Conservation (phyloP, 75 land plant species). For the Ceratopteris richardii region DNA sequence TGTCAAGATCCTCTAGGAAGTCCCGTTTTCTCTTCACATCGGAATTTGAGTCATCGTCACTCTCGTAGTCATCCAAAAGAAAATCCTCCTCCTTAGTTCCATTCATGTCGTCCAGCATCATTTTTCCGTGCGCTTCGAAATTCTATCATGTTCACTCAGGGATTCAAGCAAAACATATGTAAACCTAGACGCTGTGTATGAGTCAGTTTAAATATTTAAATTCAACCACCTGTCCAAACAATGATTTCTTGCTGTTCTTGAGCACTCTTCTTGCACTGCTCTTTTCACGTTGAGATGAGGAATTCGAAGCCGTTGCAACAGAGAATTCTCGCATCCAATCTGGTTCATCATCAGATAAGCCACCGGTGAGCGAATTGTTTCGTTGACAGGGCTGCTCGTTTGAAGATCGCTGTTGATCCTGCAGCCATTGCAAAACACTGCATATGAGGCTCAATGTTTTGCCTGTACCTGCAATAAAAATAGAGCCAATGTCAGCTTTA, state of each 20-base stretch:
- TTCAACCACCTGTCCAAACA: too few relatives aligned
- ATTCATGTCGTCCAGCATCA: background rate
- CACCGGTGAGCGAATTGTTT: background rate
- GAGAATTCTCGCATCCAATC: conserved; percentile 85
- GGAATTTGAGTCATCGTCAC: conserved; percentile 45
- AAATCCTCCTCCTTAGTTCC: conserved; percentile 57
- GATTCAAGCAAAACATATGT: too few relatives aligned
- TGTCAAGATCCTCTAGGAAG: too few relatives aligned
- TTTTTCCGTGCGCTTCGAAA: too few relatives aligned
- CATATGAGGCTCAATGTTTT: conserved; percentile 95
- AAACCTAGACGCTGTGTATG: too few relatives aligned
- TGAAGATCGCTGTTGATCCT: conserved; percentile 34
- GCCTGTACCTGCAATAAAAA: conserved; percentile 66
- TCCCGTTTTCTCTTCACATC: conserved; percentile 15
- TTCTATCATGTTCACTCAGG: too few relatives aligned
- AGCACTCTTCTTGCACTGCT: too few relatives aligned
- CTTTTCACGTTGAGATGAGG: background rate
- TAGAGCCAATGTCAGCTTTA: conserved; percentile 4
- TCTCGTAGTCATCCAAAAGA: conserved; percentile 84
- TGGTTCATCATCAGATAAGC: conserved; percentile 57
- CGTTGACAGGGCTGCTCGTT: background rate
- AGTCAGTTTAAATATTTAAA: too few relatives aligned
- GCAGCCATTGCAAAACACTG: conserved; percentile 87
- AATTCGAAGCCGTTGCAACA: background rate
- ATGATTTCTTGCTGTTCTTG: too few relatives aligned